phyloP scores from a whole-genome alignment of 1,139 yeast genomes.

The Pneumocystis sp. region DNA sequence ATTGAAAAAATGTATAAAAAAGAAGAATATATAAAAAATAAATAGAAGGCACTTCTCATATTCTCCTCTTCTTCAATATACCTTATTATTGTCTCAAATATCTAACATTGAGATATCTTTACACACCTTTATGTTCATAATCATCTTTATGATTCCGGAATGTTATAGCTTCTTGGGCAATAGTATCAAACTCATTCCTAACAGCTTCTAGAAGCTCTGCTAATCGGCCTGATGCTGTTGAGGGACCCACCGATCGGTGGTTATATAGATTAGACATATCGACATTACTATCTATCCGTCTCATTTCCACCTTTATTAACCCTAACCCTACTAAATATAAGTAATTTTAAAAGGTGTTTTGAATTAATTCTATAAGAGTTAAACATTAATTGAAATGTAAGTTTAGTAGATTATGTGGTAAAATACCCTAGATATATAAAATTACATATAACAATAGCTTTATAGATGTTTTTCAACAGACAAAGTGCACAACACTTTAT shows the following conservation, averaged over 20 bases:
- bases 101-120: background rate
- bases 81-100: too few species aligned
- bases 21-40: background rate
- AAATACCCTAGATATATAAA: too few species aligned
- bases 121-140: conserved; percentile 56
- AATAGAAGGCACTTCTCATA: too few species aligned
- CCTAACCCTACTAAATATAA: background rate
- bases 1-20: background rate
- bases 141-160: conserved; percentile 89
- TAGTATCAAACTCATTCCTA: conserved; percentile 78
- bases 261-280: conserved; percentile 12
- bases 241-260: conserved; percentile 18
- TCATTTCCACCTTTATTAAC: background rate
- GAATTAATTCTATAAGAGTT: too few species aligned
- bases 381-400: too few species aligned
- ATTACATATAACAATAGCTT: too few species aligned
- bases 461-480: too few species aligned
- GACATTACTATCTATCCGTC: background rate
- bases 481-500: too few species aligned
- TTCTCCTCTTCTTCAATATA: too few species aligned
- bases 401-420: too few species aligned
- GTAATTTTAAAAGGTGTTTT: too few species aligned
- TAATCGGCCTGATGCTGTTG: conserved; percentile 32
- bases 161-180: conserved; percentile 72
- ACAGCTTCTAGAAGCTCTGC: conserved; percentile 80